phyloP scores from a whole-genome alignment of 225 moss, liverwort and hornwort species.

The Asterella californica region DNA sequence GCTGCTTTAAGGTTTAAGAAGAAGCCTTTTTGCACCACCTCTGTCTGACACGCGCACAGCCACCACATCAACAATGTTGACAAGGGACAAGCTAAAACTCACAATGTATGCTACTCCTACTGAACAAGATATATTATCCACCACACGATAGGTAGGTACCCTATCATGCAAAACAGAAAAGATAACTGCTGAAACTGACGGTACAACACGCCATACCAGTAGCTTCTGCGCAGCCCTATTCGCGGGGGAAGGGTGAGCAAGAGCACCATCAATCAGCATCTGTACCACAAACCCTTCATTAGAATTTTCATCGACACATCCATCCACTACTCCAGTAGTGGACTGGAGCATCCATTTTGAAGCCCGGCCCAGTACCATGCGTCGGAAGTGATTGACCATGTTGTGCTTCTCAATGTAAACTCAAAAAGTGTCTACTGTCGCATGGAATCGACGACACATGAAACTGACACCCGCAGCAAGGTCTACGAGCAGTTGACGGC shows the following conservation, averaged over 20 bases:
- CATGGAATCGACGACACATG: neutral
- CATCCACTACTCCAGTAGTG: neutral
- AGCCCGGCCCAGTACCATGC: no score
- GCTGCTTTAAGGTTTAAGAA: conserved; percentile 37
- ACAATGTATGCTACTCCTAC: neutral
- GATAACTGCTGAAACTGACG: neutral
- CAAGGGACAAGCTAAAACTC: neutral
- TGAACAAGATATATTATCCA: neutral
- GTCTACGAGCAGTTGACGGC: neutral
- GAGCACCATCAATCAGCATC: conserved; percentile 62
- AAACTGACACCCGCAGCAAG: neutral
- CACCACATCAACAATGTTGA: neutral
- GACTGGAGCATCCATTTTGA: no score
- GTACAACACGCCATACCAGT: conserved; percentile 42
- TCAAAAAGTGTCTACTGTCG: neutral
- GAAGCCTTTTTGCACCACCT: conserved; percentile 30
- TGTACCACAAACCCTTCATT: neutral
- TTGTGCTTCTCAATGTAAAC: neutral
- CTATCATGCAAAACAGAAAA: neutral
- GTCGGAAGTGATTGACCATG: no score
- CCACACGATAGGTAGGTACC: neutral
- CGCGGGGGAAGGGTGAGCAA: conserved; percentile 31
- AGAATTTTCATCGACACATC: neutral
- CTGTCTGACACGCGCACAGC: conserved; percentile 16
- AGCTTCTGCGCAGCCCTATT: conserved; percentile 57